These are phyloP conservation scores for Fusarium graminum DNA, from an alignment of 2,329 filamentous ascomycete genomes.

Conservation along the genomic window DNA sequence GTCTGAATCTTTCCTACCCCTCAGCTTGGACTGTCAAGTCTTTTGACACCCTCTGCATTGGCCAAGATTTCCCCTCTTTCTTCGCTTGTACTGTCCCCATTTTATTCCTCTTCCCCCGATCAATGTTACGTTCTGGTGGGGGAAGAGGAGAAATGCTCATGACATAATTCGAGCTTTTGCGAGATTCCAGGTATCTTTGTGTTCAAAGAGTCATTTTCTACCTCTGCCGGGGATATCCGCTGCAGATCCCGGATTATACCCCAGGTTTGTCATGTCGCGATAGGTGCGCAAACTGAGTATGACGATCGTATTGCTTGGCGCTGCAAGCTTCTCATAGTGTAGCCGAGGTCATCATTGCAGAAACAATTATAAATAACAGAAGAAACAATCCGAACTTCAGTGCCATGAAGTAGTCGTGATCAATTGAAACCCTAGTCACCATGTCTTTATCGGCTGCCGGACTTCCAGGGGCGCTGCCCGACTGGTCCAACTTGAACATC, in stretches of 20 bases:
- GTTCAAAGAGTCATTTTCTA: not conserved
- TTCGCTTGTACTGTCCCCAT: not conserved
- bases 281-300: conserved; percentile 26
- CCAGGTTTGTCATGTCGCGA: not conserved
- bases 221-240: not conserved
- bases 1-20: too few species aligned
- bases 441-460: conserved; percentile 17
- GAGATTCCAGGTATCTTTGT: conserved; percentile 4
- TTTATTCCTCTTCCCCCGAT: not conserved
- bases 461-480: conserved; percentile 19
- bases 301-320: conserved; percentile 29
- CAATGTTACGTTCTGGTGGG: conserved; percentile 8
- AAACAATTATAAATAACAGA: not conserved
- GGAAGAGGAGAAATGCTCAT: conserved; percentile 10
- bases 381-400: not conserved
- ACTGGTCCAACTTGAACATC: conserved; percentile 24
- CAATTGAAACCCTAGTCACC: not conserved
- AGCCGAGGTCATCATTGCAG: not conserved
- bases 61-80: conserved; percentile 3
- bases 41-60: not conserved
- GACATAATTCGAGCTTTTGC: conserved; percentile 2
- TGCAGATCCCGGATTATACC: conserved; percentile 23
- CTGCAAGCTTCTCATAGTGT: not conserved
- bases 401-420: not conserved
- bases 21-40: too few species aligned